Evolutionary conservation across 1,284 basidiomycete genomes (phyloP).

Genomic region (Porogramme epimiltina): DNA sequence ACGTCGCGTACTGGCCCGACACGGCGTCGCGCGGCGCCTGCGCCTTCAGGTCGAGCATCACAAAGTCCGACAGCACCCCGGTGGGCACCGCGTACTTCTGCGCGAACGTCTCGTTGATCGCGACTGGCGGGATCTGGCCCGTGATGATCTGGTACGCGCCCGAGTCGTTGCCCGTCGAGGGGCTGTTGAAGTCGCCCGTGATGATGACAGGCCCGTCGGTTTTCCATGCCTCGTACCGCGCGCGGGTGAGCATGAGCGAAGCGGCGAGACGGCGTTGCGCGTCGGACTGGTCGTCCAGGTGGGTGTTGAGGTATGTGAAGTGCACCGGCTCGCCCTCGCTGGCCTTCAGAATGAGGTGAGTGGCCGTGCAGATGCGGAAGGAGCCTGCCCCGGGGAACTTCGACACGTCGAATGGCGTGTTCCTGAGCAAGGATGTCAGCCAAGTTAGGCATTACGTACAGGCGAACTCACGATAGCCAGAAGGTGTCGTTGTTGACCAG

Average conservation of each 20-base stretch:
- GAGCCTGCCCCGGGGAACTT: conserved; percentile 57
- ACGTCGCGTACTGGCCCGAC: conserved; percentile 54
- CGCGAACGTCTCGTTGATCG: conserved; percentile 46
- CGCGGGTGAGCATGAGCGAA: conserved; percentile 51
- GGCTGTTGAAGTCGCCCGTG: conserved; percentile 59
- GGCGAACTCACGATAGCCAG: conserved; percentile 60
- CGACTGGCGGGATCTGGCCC: conserved; percentile 39
- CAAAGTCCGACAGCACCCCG: conserved; percentile 39
- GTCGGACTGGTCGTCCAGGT: conserved; percentile 59
- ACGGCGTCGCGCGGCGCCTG: conserved; percentile 44
- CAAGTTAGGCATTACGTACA: neutral
- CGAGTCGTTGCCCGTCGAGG: conserved; percentile 43
- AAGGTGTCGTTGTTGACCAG: conserved; percentile 51
- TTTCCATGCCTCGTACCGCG: conserved; percentile 46
- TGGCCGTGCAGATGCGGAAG: conserved; percentile 51
- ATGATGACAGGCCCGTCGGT: conserved; percentile 46
- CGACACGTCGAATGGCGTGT: conserved; percentile 52
- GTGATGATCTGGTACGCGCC: conserved; percentile 56
- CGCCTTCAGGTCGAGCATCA: conserved; percentile 47
- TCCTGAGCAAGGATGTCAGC: conserved; percentile 26
- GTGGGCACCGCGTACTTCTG: conserved; percentile 40
- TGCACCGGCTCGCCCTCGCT: conserved; percentile 17
- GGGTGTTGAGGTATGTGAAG: conserved; percentile 52
- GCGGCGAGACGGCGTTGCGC: conserved; percentile 51
- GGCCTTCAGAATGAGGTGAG: conserved; percentile 37